Evolutionary conservation across 805 yeast genomes (phyloP).

Genomic region (Candida manassasensis): DNA sequence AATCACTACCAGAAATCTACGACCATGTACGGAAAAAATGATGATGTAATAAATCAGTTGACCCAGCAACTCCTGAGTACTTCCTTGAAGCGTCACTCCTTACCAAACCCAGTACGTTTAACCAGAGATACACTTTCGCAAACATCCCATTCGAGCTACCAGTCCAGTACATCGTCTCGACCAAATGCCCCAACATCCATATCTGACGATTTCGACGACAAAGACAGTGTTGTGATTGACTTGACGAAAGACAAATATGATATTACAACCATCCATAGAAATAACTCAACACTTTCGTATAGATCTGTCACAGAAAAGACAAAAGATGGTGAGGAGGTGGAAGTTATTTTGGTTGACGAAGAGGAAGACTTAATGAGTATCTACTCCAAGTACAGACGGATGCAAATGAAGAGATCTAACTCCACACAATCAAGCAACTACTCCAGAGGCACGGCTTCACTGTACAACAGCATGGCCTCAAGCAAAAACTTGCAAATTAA

Average conservation of each 20-base stretch:
- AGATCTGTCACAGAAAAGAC: slow-evolving; percentile 35
- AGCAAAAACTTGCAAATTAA: slow-evolving; percentile 14
- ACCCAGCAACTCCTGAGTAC: not conserved
- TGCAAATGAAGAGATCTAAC: slow-evolving; percentile 24
- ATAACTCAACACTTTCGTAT: slow-evolving; percentile 32
- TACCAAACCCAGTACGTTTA: not conserved
- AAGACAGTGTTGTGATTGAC: slow-evolving; percentile 37
- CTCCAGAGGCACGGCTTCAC: slow-evolving; percentile 14
- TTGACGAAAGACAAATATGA: slow-evolving; percentile 38
- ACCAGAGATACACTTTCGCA: not conserved
- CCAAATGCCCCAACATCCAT: slow-evolving; percentile 22
- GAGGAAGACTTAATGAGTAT: slow-evolving; percentile 35
- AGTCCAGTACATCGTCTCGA: slow-evolving; percentile 21
- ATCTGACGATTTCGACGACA: slow-evolving; percentile 31
- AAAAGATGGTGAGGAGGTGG: slow-evolving; percentile 35
- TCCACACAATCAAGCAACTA: slow-evolving; percentile 11
- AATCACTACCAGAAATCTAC: not conserved
- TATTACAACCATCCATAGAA: slow-evolving; percentile 31
- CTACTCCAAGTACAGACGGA: slow-evolving; percentile 35
- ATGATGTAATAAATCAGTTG: slow-evolving; percentile 1
- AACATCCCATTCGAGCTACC: slow-evolving; percentile 21
- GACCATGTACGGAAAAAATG: not conserved
- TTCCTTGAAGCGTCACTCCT: slow-evolving; percentile 3
- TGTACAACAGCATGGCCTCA: slow-evolving; percentile 17
- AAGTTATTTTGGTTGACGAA: slow-evolving; percentile 40